Conservation (phyloP, 345 rosid species). For the Noccaea caerulescens region DNA sequence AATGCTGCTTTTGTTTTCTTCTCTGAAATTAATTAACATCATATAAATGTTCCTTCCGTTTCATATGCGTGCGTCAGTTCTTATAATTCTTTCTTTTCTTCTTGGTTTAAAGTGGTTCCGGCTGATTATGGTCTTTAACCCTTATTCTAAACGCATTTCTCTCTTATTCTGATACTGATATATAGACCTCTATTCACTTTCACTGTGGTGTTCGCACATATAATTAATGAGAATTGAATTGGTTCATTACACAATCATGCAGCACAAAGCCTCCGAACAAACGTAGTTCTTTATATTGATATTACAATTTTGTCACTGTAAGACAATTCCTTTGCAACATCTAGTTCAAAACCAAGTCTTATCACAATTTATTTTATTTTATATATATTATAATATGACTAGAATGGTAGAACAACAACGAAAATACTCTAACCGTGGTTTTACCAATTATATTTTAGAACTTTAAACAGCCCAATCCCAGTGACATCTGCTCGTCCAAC, state of each 20-base stretch:
- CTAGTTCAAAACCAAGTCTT: slow-evolving; percentile 28
- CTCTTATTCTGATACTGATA: too few relatives aligned
- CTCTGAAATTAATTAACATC: not conserved
- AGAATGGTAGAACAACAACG: slow-evolving; percentile 33
- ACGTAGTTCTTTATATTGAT: slow-evolving; percentile 40
- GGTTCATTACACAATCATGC: not conserved
- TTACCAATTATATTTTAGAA: slow-evolving; percentile 1
- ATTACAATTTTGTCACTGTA: slow-evolving; percentile 26
- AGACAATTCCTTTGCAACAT: slow-evolving; percentile 31
- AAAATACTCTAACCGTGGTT: slow-evolving; percentile 32
- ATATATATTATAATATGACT: slow-evolving; percentile 20
- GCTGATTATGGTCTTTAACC: too few relatives aligned
- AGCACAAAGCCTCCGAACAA: not conserved
- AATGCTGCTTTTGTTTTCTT: not conserved
- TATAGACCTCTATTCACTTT: too few relatives aligned
- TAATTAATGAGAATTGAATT: not conserved
- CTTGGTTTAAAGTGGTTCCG: not conserved
- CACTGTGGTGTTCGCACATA: not conserved
- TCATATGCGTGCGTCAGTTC: not conserved
- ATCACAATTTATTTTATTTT: slow-evolving; percentile 16
- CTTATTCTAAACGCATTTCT: too few relatives aligned
- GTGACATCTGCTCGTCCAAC: slow-evolving; percentile 30
- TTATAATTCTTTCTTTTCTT: too few relatives aligned
- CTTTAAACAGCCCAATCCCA: slow-evolving; percentile 21
- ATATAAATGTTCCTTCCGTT: not conserved